A percentile compares a stretch with the other conserved stretches of the same genome.
These are phyloP conservation scores for Epichloe sylvatica DNA, from an alignment of 2,329 filamentous ascomycete genomes.

Conservation along the genomic window DNA sequence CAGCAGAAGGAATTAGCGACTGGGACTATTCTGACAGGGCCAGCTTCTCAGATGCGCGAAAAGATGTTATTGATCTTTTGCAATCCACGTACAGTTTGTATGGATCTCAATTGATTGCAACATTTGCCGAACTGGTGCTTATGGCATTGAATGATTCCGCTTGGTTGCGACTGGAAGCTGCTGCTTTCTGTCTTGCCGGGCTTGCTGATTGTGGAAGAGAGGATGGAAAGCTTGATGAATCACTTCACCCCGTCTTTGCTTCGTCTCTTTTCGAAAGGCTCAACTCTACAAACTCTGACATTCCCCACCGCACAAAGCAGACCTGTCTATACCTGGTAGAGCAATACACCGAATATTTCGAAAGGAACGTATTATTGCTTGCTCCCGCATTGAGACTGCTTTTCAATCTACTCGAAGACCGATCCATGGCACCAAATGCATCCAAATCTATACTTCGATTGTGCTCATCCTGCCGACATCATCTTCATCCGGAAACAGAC, in stretches of 20 bases:
- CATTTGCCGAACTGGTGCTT: slow-evolving; percentile 42
- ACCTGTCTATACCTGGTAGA: slow-evolving; percentile 58
- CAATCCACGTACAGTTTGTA: slow-evolving; percentile 54
- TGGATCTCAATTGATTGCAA: slow-evolving; percentile 39
- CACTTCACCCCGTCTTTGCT: slow-evolving; percentile 48
- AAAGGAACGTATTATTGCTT: slow-evolving; percentile 51
- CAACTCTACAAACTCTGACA: slow-evolving; percentile 30
- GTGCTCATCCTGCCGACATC: slow-evolving; percentile 59
- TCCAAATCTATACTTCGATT: slow-evolving; percentile 62
- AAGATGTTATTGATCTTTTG: slow-evolving; percentile 68
- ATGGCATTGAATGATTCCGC: slow-evolving; percentile 32
- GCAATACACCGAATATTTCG: slow-evolving; percentile 63
- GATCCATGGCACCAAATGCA: slow-evolving; percentile 49
- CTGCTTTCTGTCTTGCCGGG: slow-evolving; percentile 49
- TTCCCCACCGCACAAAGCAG: slow-evolving; percentile 51
- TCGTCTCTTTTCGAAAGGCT: slow-evolving; percentile 43
- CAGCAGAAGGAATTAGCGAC: slow-evolving; percentile 37
- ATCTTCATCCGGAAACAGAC: slow-evolving; percentile 51
- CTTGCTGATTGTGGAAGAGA: slow-evolving; percentile 53
- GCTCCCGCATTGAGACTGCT: slow-evolving; percentile 60
- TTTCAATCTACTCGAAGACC: slow-evolving; percentile 53
- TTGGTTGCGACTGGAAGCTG: slow-evolving; percentile 48
- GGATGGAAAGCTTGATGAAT: slow-evolving; percentile 40
- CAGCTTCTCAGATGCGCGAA: slow-evolving; percentile 57
- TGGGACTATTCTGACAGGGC: slow-evolving; percentile 60